phyloP scores from a whole-genome alignment of 2,329 filamentous ascomycete species.

The Alternaria conjuncta region DNA sequence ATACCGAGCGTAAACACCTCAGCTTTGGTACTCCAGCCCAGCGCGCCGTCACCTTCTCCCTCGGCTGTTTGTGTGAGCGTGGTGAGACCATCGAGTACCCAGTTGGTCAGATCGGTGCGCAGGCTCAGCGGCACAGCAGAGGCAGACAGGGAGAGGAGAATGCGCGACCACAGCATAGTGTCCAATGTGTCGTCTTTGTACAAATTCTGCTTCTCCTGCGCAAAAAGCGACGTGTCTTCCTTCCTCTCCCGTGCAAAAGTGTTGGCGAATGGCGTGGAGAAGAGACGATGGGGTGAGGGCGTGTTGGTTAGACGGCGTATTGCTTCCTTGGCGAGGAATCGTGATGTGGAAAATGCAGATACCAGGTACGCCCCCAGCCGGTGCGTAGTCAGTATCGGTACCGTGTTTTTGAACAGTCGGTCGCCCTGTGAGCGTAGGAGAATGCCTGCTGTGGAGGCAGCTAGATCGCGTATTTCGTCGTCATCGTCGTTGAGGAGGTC shows the following conservation, averaged over 20 bases:
- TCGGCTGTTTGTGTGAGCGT: constrained; percentile 48
- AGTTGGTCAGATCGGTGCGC: constrained; percentile 41
- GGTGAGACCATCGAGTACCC: constrained; percentile 60
- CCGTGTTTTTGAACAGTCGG: constrained; percentile 42
- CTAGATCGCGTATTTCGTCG: constrained; percentile 78
- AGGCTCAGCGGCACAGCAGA: constrained; percentile 17
- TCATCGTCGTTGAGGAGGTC: constrained; percentile 77
- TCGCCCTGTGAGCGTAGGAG: constrained; percentile 50
- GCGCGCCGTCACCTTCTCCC: constrained; percentile 63
- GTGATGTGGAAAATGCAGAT: constrained; percentile 42
- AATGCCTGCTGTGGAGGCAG: constrained; percentile 58
- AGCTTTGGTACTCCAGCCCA: constrained; percentile 75
- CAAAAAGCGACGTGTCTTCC: constrained; percentile 75
- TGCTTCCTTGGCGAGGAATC: constrained; percentile 43
- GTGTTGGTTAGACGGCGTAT: constrained; percentile 50
- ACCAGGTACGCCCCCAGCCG: constrained; percentile 45
- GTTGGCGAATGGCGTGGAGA: constrained; percentile 14
- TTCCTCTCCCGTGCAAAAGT: constrained; percentile 43
- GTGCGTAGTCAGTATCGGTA: constrained; percentile 58
- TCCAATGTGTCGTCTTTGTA: constrained; percentile 85
- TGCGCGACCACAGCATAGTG: constrained; percentile 68
- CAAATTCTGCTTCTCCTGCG: constrained; percentile 91
- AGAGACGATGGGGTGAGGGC: neutral
- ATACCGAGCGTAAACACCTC: constrained; percentile 69
- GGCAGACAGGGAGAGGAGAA: constrained; percentile 51